Evolutionary conservation across 192 early-diverging fungal genomes (phyloP), one percentile per base, ranked within the genome.

Genomic region (Backusella sp.): DNA sequence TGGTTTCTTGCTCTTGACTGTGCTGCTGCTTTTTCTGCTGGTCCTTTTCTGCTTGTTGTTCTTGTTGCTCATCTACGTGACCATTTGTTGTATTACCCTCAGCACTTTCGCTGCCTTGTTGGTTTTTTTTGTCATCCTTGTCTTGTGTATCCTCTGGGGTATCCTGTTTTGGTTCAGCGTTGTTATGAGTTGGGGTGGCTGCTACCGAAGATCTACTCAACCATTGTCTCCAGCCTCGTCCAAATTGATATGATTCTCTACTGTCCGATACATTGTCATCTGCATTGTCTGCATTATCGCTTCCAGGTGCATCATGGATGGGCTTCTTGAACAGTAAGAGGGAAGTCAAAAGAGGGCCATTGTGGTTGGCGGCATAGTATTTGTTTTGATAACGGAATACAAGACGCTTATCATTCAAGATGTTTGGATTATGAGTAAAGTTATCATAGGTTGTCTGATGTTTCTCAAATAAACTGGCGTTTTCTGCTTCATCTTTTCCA

Each of bases 361-460:
- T 89, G 4, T 84, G 44, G 79, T n/a, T 74, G 44, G 90, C 92
- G 2, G 86, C 84, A 76, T 90, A 91, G 75, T 93, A 95, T 19
- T 85, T 77, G 21, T 84, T 84, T 49, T 90, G 76, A 66, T 91
- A 85, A 53, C 86, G 84, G 52, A 90, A 74, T 11, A 92, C 83
- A 4, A 93, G 78, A 12, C 79, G 62, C 11, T 88, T 80, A 62
- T 93, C 87, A 35, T 75, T 82, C 7, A 93, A 59, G n/a, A 92
- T 19, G 12, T 85, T 85, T 7, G 91, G 91, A 56, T 86, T 84
- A 39, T 88, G 73, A 17, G 69, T 75, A 77, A 93, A 90, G 2
- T 77, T 52, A 15, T 92, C 91, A 73, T 82, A 94, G 14, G 82
- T 73, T n/a, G 92, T 76, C 28, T 81, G 66, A 62, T 91, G 77